A percentile compares a stretch with the other conserved stretches of the same genome.
Evolutionary conservation across 2,329 filamentous ascomycete genomes (phyloP).

Genomic region (Cercospora sp.): DNA sequence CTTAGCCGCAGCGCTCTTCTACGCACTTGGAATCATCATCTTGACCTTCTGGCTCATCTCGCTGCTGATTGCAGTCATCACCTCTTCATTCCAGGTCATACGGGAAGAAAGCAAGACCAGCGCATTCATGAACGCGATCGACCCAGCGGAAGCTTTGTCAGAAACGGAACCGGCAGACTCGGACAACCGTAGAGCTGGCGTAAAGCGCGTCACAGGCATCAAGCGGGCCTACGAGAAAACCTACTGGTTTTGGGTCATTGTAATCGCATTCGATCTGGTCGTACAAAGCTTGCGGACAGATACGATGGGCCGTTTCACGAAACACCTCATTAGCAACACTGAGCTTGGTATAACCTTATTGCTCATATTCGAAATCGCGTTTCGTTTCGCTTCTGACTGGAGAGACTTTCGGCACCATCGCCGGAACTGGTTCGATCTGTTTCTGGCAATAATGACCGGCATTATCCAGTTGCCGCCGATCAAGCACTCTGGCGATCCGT

Average conservation of each 20-base stretch:
- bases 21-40: slow-evolving; percentile 73
- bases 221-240: slow-evolving; percentile 76
- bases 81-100: slow-evolving; percentile 96
- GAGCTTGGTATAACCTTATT: slow-evolving; percentile 76
- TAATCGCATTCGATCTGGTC: slow-evolving; percentile 80
- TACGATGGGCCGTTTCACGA: slow-evolving; percentile 65
- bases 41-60: slow-evolving; percentile 97
- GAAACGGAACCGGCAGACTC: neutral
- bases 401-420: slow-evolving; percentile 72
- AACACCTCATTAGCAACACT: slow-evolving; percentile 66
- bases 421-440: slow-evolving; percentile 77
- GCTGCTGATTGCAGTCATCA: slow-evolving; percentile 92
- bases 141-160: slow-evolving; percentile 36
- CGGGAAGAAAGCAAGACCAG: slow-evolving; percentile 92
- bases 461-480: slow-evolving; percentile 85
- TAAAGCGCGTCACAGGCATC: slow-evolving; percentile 50
- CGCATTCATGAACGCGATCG: slow-evolving; percentile 80
- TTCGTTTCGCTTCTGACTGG: slow-evolving; percentile 79
- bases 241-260: slow-evolving; percentile 71
- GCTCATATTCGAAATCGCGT: slow-evolving; percentile 76
- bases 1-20: slow-evolving; percentile 77
- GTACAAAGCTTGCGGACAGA: slow-evolving; percentile 76
- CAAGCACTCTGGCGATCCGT: slow-evolving; percentile 67
- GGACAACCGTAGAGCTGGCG: slow-evolving; percentile 19
- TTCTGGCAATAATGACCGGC: slow-evolving; percentile 76